phyloP scores from a whole-genome alignment of 139 green algal species.

The Tetratostichococcus sp. region DNA sequence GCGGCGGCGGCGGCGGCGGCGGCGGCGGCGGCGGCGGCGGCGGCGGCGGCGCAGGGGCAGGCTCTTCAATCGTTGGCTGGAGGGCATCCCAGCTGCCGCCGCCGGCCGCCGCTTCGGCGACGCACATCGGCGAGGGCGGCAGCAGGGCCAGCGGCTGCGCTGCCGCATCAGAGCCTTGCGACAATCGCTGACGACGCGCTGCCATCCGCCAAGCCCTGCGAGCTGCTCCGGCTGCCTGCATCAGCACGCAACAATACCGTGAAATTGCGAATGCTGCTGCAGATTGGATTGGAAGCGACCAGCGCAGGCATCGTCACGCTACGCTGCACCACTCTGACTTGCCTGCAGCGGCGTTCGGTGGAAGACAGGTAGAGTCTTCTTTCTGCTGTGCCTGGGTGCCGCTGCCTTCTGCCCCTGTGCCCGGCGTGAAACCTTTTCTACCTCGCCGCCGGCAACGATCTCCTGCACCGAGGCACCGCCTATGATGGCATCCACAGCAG shows the following conservation, averaged over 20 bases:
- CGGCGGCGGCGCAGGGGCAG: no score
- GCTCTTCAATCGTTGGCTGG: not conserved
- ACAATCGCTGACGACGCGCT: no score
- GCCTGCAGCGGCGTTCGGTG: not conserved
- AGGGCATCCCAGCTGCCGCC: not conserved
- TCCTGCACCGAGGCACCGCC: not conserved
- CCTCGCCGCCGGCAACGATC: not conserved
- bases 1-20: no score
- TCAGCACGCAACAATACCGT: no score
- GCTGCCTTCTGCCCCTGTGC: not conserved
- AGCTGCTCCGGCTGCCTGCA: not conserved
- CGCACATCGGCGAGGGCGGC: not conserved
- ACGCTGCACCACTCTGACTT: no score
- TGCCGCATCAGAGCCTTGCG: no score
- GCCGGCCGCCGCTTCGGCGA: not conserved
- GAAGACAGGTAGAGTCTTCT: not conserved
- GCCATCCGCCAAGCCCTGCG: not conserved
- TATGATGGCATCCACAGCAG: not conserved
- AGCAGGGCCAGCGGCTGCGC: not conserved
- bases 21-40: no score
- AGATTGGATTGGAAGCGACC: no score
- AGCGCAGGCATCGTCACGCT: no score
- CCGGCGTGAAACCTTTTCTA: not conserved
- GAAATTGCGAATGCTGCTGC: no score
- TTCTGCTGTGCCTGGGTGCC: no score